Conservation (phyloP, 768 basidiomycete genomes). For the Nevesoporus exiguus region DNA sequence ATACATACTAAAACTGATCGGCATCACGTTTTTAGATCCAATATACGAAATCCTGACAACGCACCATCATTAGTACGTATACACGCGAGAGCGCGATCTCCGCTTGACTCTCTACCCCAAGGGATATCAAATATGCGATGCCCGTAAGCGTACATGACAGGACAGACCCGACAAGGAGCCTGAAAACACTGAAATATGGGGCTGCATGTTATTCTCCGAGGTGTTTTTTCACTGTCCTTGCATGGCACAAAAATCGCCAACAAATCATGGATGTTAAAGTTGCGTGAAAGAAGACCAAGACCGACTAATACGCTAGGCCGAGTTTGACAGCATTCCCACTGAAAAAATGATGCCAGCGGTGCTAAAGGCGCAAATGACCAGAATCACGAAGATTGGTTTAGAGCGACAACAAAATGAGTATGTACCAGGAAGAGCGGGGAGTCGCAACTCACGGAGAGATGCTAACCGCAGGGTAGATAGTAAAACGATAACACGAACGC, state of each 20-base stretch:
- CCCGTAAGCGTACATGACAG: not conserved
- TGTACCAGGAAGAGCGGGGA: not conserved
- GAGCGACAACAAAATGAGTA: not conserved
- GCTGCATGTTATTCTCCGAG: not conserved
- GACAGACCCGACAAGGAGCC: not conserved
- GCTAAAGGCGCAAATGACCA: not conserved
- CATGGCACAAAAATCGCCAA: not conserved
- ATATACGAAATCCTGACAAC: not conserved
- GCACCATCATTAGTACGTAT: not conserved
- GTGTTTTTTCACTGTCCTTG: not conserved
- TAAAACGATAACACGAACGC: not conserved
- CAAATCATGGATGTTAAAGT: not conserved
- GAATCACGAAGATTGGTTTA: constrained; percentile 4
- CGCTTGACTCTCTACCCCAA: not conserved
- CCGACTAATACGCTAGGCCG: not conserved
- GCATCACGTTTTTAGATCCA: too few relatives aligned
- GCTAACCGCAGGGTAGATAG: constrained; percentile 14
- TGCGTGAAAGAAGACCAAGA: constrained; percentile 2
- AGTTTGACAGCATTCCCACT: not conserved
- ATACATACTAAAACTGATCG: constrained; percentile 5
- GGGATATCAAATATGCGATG: not conserved
- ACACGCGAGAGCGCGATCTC: not conserved
- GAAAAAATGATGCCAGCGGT: not conserved
- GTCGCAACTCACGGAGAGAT: constrained; percentile 9
- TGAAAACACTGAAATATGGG: not conserved